Conservation (phyloP, 306 rosid genomes). For the Begonia masoniana region DNA sequence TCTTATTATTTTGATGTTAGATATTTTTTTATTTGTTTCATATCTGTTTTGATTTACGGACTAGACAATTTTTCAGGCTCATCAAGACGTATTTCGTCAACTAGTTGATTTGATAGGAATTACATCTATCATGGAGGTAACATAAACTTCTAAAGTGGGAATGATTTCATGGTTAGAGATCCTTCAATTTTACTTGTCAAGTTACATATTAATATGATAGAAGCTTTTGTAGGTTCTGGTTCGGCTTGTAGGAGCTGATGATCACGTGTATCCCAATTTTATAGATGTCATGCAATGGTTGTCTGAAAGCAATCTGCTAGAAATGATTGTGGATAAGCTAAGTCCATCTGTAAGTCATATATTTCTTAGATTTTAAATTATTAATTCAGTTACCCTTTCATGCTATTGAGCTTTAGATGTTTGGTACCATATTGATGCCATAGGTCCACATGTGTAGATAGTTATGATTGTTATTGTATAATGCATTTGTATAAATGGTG, state of each 20-base stretch:
- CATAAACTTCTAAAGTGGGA: background rate
- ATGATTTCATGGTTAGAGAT: background rate
- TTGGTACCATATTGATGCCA: background rate
- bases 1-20: background rate
- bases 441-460: background rate
- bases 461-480: background rate
- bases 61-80: constrained; percentile 47
- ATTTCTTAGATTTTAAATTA: background rate
- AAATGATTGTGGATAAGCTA: constrained; percentile 91
- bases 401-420: background rate
- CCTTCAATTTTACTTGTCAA: background rate
- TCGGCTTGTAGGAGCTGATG: constrained; percentile 88
- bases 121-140: constrained; percentile 99
- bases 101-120: constrained; percentile 95
- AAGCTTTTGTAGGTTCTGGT: constrained; percentile 68
- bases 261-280: constrained; percentile 87
- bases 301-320: constrained; percentile 88
- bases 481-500: background rate
- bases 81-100: constrained; percentile 76
- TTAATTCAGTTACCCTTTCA: background rate
- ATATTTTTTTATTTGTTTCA: background rate
- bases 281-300: constrained; percentile 95
- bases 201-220: constrained; percentile 19
- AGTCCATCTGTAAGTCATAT: constrained; percentile 66
- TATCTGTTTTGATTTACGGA: background rate